Evolutionary conservation across 352 stramenopile genomes (phyloP).

Genomic region (Thalassiosira ordinaria): DNA sequence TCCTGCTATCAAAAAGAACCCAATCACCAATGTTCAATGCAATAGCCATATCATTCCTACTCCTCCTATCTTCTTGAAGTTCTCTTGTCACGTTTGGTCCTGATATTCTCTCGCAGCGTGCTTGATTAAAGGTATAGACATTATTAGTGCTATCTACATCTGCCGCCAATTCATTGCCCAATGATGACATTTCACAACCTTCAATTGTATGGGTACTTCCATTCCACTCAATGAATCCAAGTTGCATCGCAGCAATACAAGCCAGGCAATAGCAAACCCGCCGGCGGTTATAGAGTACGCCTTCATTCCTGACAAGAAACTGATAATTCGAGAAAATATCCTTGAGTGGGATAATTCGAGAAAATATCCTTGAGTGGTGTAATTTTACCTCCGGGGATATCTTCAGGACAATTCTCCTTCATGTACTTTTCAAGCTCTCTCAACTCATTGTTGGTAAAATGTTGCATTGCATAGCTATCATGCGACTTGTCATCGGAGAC

Average conservation of each 20-base stretch:
- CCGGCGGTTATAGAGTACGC: background rate
- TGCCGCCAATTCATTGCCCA: background rate
- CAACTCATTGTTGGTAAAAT: slow-evolving; percentile 27
- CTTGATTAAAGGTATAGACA: background rate
- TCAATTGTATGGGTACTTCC: background rate
- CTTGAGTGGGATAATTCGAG: background rate
- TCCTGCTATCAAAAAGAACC: background rate
- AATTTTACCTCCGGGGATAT: slow-evolving; percentile 28
- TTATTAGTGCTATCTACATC: background rate
- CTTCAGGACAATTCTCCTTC: slow-evolving; percentile 27
- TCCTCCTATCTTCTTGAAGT: background rate
- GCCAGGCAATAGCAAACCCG: background rate
- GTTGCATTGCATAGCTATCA: slow-evolving; percentile 32
- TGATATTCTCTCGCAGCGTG: background rate
- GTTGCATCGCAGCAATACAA: background rate
- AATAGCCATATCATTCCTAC: background rate
- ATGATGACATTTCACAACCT: background rate
- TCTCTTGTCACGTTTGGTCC: background rate
- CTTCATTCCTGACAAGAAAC: slow-evolving; percentile 3
- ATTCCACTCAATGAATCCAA: slow-evolving; percentile 2
- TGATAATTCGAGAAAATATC: slow-evolving; percentile 3
- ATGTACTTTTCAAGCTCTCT: slow-evolving; percentile 25
- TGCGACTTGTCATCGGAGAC: slow-evolving; percentile 32
- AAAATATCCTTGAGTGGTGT: slow-evolving; percentile 12
- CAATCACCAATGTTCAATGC: slow-evolving; percentile 1